Conservation (phyloP, 371 early-diverging fungal genomes). For the Mortierella sp. region DNA sequence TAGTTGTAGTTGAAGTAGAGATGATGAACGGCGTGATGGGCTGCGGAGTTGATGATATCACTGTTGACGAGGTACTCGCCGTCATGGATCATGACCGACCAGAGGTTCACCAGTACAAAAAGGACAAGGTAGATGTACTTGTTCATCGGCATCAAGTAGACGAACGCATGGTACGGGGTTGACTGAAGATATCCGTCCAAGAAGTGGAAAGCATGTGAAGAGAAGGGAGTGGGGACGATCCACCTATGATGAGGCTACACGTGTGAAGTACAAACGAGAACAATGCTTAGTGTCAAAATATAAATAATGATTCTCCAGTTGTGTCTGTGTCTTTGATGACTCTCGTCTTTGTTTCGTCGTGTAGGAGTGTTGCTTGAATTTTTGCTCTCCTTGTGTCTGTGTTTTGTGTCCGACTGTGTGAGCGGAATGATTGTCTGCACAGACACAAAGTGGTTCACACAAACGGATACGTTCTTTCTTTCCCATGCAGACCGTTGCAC, state of each 20-base stretch:
- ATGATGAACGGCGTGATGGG: conserved; percentile 97
- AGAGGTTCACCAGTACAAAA: conserved; percentile 92
- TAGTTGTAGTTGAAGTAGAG: conserved; percentile 98
- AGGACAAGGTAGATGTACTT: conserved; percentile 84
- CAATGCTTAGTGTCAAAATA: too few relatives aligned
- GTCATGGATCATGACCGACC: conserved; percentile 98
- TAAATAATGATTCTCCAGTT: background rate
- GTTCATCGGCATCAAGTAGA: conserved; percentile 91
- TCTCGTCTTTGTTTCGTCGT: too few relatives aligned
- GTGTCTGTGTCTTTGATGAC: background rate
- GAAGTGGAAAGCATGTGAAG: conserved; percentile 96
- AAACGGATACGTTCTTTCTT: background rate
- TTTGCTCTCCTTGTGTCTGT: background rate
- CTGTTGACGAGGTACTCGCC: conserved; percentile 64
- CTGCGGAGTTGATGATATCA: conserved; percentile 78
- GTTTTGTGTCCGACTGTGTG: background rate
- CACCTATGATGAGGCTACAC: conserved; percentile 75
- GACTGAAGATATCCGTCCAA: conserved; percentile 95
- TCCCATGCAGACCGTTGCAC: background rate
- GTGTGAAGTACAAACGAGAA: background rate
- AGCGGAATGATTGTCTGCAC: too few relatives aligned
- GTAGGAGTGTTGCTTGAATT: too few relatives aligned
- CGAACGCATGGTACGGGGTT: conserved; percentile 93
- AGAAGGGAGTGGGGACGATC: conserved; percentile 94
- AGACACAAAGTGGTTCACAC: background rate